Evolutionary conservation across 192 early-diverging fungal species (phyloP).

Genomic region (Backusella parvicylindrica): DNA sequence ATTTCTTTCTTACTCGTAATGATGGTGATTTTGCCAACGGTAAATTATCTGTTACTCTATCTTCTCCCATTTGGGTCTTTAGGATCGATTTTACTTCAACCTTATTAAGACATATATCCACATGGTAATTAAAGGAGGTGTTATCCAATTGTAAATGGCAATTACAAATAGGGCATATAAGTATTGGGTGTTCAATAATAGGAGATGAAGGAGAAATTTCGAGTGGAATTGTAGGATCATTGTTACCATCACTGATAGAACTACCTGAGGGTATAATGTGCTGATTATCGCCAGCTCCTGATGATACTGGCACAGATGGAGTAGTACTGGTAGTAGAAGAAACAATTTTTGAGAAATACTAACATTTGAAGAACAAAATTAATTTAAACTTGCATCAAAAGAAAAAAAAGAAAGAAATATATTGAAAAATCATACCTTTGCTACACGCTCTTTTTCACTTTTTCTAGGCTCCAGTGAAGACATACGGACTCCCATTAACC

Average conservation of each 20-base stretch:
- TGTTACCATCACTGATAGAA: background rate
- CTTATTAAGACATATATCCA: slow-evolving; percentile 24
- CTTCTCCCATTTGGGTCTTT: background rate
- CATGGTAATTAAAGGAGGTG: slow-evolving; percentile 14
- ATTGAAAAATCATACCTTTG: slow-evolving; percentile 16
- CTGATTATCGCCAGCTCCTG: background rate
- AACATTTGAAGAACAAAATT: background rate
- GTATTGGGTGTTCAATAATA: background rate
- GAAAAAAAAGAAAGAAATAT: too few species aligned
- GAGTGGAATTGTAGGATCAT: background rate
- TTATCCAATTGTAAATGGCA: slow-evolving; percentile 12
- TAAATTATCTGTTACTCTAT: background rate
- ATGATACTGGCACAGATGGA: too few species aligned
- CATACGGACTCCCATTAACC: slow-evolving; percentile 47
- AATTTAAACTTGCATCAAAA: background rate
- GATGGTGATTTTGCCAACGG: background rate
- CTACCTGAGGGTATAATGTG: background rate
- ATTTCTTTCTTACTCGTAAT: background rate
- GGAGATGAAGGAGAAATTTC: background rate
- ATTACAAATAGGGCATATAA: slow-evolving; percentile 22
- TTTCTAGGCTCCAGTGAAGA: slow-evolving; percentile 18
- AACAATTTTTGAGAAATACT: background rate
- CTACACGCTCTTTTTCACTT: slow-evolving; percentile 20
- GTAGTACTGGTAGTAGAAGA: background rate
- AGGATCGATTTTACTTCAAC: slow-evolving; percentile 19